Conservation (phyloP, 306 rosid species). For the Sindora glabra region DNA sequence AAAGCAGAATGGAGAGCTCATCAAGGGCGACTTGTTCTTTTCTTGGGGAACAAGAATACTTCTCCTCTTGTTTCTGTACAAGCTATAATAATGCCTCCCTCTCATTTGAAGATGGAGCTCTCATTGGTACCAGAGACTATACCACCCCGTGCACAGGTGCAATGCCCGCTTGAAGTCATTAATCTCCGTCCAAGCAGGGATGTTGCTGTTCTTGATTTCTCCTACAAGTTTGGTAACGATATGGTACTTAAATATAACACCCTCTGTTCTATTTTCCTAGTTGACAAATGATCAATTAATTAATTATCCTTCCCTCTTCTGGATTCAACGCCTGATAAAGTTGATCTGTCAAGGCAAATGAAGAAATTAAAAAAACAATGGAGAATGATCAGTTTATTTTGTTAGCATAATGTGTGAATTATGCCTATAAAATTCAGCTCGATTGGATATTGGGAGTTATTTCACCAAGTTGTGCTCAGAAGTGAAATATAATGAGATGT, state of each 20-base stretch:
- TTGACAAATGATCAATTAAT: background rate
- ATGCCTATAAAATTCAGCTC: no score
- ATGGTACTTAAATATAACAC: slow-evolving; percentile 46
- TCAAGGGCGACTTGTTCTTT: slow-evolving; percentile 88
- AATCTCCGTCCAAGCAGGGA: slow-evolving; percentile 95
- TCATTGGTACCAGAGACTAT: slow-evolving; percentile 94
- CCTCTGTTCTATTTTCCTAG: background rate
- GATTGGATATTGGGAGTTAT: no score
- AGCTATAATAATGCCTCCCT: slow-evolving; percentile 82
- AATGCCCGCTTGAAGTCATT: slow-evolving; percentile 92
- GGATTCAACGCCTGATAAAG: background rate
- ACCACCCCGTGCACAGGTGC: slow-evolving; percentile 99
- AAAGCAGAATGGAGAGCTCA: slow-evolving; percentile 97
- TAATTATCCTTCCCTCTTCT: background rate
- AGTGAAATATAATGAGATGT: no score
- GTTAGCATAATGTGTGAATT: background rate
- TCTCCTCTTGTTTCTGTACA: slow-evolving; percentile 84
- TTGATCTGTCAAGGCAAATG: no score
- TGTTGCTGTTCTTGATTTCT: slow-evolving; percentile 90
- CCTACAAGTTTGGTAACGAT: slow-evolving; percentile 76
- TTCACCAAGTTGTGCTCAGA: no score
- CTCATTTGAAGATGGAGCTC: slow-evolving; percentile 83
- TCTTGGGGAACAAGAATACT: slow-evolving; percentile 97
- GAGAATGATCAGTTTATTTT: background rate
- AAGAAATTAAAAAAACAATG: no score